phyloP scores from a whole-genome alignment of 169 alveolate species.

The Plasmodium billcollinsi region DNA sequence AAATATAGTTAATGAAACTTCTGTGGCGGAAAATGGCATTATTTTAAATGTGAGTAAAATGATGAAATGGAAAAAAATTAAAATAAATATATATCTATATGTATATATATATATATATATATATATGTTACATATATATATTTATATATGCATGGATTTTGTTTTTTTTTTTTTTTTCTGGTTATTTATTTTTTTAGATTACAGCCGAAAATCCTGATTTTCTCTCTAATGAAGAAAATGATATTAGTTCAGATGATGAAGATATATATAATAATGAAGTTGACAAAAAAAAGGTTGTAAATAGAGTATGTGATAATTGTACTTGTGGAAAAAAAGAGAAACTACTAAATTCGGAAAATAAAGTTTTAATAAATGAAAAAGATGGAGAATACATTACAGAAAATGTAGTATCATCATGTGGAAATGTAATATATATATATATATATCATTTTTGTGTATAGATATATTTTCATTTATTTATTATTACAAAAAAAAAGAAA shows the following conservation, averaged over 20 bases:
- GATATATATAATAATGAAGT: constrained; percentile 39
- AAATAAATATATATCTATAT: too few species aligned
- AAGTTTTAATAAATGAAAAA: constrained; percentile 26
- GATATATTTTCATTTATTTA: too few species aligned
- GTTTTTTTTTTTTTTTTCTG: background rate
- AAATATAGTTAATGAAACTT: constrained; percentile 31
- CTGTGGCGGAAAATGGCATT: constrained; percentile 42
- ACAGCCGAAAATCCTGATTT: constrained; percentile 74
- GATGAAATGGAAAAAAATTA: too few species aligned
- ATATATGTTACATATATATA: background rate
- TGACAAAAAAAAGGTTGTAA: constrained; percentile 64
- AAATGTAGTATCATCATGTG: constrained; percentile 68
- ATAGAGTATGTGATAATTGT: constrained; percentile 75
- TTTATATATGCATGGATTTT: background rate
- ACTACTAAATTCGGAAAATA: constrained; percentile 17
- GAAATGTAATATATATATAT: constrained; percentile 56
- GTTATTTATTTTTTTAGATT: constrained; percentile 23
- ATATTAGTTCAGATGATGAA: constrained; percentile 38
- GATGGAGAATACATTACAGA: constrained; percentile 66
- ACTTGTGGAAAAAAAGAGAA: constrained; percentile 68
- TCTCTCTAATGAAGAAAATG: constrained; percentile 23
- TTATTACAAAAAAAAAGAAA: too few species aligned
- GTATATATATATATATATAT: background rate
- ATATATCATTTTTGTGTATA: background rate
- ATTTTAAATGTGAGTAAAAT: constrained; percentile 48